Evolutionary conservation across 768 basidiomycete species (phyloP).

Genomic region (Leccinellum luteum): DNA sequence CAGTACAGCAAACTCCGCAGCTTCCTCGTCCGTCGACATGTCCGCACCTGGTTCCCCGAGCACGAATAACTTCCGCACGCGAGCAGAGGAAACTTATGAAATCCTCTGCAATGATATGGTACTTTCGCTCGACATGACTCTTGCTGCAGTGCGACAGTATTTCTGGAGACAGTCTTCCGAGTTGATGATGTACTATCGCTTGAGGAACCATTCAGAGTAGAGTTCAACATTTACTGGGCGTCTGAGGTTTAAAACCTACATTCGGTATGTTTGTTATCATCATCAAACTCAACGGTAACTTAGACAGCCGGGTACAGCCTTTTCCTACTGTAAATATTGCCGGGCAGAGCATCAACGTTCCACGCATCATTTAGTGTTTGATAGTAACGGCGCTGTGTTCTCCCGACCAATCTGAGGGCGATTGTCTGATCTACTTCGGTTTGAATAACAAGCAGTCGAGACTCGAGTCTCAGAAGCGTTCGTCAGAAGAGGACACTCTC

Average conservation of each 20-base stretch:
- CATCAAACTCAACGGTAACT: conserved; percentile 11
- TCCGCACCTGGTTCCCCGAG: conserved; percentile 34
- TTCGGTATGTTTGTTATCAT: not conserved
- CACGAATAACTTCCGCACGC: conserved; percentile 20
- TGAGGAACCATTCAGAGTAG: conserved; percentile 28
- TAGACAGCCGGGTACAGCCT: conserved; percentile 8
- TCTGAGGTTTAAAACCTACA: not conserved
- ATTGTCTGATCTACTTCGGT: not conserved
- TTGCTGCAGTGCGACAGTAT: conserved; percentile 88
- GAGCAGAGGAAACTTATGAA: conserved; percentile 75
- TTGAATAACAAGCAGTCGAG: no score
- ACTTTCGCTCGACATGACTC: conserved; percentile 82
- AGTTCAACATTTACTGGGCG: no score
- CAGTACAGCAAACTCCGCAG: conserved; percentile 29
- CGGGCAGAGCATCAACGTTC: not conserved
- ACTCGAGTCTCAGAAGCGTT: no score
- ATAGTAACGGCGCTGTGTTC: not conserved
- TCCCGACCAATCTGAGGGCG: not conserved
- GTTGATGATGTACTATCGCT: conserved; percentile 74
- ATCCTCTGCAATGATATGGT: conserved; percentile 85
- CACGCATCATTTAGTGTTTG: not conserved
- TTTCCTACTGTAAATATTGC: not conserved
- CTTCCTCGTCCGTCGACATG: conserved; percentile 36
- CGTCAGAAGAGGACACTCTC: no score
- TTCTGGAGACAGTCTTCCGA: conserved; percentile 79